Base-by-base conservation (phyloP, 139 green algal genomes). In the Coelastrella sp. region DNA sequence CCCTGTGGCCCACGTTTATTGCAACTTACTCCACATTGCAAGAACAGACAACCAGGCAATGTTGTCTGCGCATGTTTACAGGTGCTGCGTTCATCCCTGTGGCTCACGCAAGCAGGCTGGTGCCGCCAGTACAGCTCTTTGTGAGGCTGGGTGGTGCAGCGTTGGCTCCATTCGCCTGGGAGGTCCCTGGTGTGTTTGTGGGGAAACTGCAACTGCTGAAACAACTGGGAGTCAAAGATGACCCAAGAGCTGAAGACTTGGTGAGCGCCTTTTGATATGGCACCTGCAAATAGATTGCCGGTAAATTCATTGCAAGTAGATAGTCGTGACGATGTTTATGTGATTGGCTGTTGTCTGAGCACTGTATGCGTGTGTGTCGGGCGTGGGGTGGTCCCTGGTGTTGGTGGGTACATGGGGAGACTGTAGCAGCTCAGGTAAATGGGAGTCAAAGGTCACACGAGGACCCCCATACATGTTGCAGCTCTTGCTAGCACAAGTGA, bases 101-200 rank as follows among this genome's bases (percentile, higher is more conserved):
- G 20, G 93, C 92, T 73, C 95, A 95, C 58, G 84, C 85, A 64
- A 96, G 89, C 10, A 75, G 91, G 20, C 91, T 97, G 59, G 95
- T 94, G 47, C 58, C 93, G 5, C 92, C 95, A 3, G 17, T 59
- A 3, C 78, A 84, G 17, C 88, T 97, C 73, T 97, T 94, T 75
- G 74, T 93, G 66, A 92, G 95, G 4, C 92, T 96, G 13, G 78
- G 87, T 20, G 87, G 87, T 7, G 87, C 78, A 19, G 77, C 90
- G 64, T 93, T 98, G 73, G 83, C 95, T 66, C 96, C 96, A 0
- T 96, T 97, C 90, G 94, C 92, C 2, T 97, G 94, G 83, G 93
- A 98, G 93, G 77, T 97, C 56, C 86, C 90, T 32, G 74, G 22
- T 5, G 66, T 14, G 22, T 92, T 93, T 60, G 83, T 71, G 32